Evolutionary conservation across 108 stramenopile species (phyloP).

Genomic region (Pseudonitzschia pungens): DNA sequence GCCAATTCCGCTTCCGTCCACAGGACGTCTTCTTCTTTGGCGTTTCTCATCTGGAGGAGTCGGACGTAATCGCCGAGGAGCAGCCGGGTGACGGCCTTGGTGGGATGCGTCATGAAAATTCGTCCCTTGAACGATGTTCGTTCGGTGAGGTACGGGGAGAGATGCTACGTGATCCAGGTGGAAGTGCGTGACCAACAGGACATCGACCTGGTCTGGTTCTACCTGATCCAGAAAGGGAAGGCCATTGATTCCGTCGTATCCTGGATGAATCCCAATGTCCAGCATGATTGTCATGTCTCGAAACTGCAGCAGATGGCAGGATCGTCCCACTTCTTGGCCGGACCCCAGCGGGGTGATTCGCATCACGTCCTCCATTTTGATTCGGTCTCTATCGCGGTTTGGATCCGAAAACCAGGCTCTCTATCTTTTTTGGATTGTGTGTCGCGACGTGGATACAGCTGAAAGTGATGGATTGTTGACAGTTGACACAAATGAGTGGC

Average conservation of each 20-base stretch:
- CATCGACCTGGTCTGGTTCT: slow-evolving; percentile 86
- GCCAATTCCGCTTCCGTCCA: slow-evolving; percentile 93
- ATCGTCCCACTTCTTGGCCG: slow-evolving; percentile 96
- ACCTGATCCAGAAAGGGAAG: slow-evolving; percentile 87
- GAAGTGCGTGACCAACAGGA: slow-evolving; percentile 93
- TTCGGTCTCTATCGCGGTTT: too few species aligned
- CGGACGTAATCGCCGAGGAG: slow-evolving; percentile 92
- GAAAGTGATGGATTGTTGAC: too few species aligned
- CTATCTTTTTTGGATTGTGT: too few species aligned
- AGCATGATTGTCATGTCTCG: slow-evolving; percentile 91
- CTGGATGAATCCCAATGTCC: slow-evolving; percentile 99
- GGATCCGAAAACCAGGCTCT: too few species aligned
- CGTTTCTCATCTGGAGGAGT: slow-evolving; percentile 75
- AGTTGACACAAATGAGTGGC: too few species aligned
- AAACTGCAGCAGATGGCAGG: slow-evolving; percentile 95
- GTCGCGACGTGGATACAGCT: too few species aligned
- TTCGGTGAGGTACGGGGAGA: slow-evolving; percentile 97
- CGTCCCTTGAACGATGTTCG: slow-evolving; percentile 93
- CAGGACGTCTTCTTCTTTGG: slow-evolving; percentile 71
- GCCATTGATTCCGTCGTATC: slow-evolving; percentile 92
- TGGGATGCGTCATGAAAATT: slow-evolving; percentile 98
- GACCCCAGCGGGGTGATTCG: slow-evolving; percentile 73
- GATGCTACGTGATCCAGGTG: slow-evolving; percentile 98
- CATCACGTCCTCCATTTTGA: slow-evolving; percentile 76
- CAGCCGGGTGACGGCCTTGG: slow-evolving; percentile 94